Evolutionary conservation across 2,329 filamentous ascomycete species (phyloP), one percentile per base, ranked within the genome.

Genomic region (Cryphonectria japonica): DNA sequence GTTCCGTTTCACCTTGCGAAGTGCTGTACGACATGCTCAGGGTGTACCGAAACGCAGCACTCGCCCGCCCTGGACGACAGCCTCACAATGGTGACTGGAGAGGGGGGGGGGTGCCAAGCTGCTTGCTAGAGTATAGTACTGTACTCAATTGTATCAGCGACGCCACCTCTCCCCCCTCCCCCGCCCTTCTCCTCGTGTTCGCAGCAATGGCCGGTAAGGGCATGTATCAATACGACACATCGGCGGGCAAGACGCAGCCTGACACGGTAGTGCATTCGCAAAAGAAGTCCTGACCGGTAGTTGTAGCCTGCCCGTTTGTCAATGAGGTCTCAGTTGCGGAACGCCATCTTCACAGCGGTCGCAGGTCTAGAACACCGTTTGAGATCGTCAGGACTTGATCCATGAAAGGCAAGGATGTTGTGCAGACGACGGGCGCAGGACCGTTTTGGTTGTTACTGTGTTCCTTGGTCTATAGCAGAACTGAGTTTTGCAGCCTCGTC

Each of bases 1-100:
- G 41, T 62, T 46, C 32, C 41, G 57, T 68, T 52, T 62, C 59
- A 68, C 59, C 2, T 62, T 63, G 43, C n/a, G 41, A 34, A 34
- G 34, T 5, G 29, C 67, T n/a, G 57, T 46, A 39, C 61, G 16
- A 64, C 61, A 16, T 19, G 61, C 37, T 39, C 54, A 59, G 54
- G 54, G 54, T 59, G 54, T 32, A 59, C 54, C 29, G 54, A 32
- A 65, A 32, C 22, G 62, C 62, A 65, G 29, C 29, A 50, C 13
- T 9, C 34, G 22, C 26, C 19, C 43, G 54, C 37, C 61, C 41
- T 16, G 41, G 37, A 64, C 14, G 37, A 11, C 13, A 43, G 41
- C 34, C 41, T 32, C 26, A 32, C 14, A 34, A 14, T 32, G 54
- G 29, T 32, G 54, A 34, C 54, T 32, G 54, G 29, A 26, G 16